Evolutionary conservation across 1,284 basidiomycete genomes (phyloP).

Genomic region (Hymenochaete sp.): DNA sequence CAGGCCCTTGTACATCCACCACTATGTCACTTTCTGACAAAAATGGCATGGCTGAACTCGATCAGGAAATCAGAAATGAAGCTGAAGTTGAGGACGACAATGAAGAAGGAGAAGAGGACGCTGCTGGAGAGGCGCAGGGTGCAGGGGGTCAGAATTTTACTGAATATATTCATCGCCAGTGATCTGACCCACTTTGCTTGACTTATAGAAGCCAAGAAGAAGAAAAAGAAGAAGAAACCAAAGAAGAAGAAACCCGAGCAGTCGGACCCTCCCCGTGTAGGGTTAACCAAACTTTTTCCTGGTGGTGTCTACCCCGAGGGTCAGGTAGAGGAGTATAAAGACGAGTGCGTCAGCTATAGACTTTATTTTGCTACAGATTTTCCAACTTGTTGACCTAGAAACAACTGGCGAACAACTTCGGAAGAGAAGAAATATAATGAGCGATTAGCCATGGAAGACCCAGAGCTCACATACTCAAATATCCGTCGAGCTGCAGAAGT

Average conservation of each 20-base stretch:
- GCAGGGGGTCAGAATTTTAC: constrained; percentile 16
- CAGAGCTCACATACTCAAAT: constrained; percentile 75
- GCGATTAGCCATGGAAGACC: constrained; percentile 67
- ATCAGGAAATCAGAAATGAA: not conserved
- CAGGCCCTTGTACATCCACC: too few species aligned
- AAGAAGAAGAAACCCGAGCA: constrained; percentile 81
- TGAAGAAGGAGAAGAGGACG: constrained; percentile 27
- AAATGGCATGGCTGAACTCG: not conserved
- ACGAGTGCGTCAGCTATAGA: constrained; percentile 55
- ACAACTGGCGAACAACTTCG: constrained; percentile 79
- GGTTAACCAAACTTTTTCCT: constrained; percentile 84
- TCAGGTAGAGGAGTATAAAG: constrained; percentile 85
- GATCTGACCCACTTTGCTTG: not conserved
- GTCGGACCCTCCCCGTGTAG: constrained; percentile 89
- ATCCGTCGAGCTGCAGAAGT: constrained; percentile 92
- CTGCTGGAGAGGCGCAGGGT: constrained; percentile 20
- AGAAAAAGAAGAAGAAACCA: constrained; percentile 91
- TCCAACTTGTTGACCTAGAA: constrained; percentile 36
- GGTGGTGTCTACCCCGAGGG: constrained; percentile 85
- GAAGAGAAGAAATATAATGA: constrained; percentile 88
- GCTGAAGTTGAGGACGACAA: constrained; percentile 24
- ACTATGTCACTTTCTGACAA: not conserved
- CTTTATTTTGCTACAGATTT: constrained; percentile 7
- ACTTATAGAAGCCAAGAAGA: constrained; percentile 56
- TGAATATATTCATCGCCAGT: constrained; percentile 7